A percentile compares a stretch with the other conserved stretches of the same genome.
Evolutionary conservation across 306 rosid species (phyloP).

Genomic region (Lithocarpus polystachyus): DNA sequence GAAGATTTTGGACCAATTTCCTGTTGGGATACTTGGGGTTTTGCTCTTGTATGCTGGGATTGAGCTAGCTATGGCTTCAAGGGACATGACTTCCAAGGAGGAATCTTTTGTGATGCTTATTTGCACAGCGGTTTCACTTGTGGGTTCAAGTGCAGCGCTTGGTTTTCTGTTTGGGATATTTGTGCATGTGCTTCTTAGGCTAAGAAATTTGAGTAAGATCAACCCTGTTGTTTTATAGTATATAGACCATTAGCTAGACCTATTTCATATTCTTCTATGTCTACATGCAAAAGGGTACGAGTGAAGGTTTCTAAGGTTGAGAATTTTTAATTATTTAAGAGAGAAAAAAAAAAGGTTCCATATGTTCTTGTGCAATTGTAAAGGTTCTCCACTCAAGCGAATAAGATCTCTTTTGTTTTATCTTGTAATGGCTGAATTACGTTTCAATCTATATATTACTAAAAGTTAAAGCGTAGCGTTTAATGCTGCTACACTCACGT

Average conservation of each 20-base stretch:
- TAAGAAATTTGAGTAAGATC: constrained; percentile 35
- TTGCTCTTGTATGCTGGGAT: constrained; percentile 66
- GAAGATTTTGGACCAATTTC: constrained; percentile 46
- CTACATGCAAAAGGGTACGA: too few species aligned
- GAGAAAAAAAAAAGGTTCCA: too few species aligned
- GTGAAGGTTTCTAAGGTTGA: too few species aligned
- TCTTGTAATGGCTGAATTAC: too few species aligned
- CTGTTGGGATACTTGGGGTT: constrained; percentile 69
- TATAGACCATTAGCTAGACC: background rate
- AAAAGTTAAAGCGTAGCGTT: too few species aligned
- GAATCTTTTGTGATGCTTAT: constrained; percentile 63
- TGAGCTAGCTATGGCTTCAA: constrained; percentile 68
- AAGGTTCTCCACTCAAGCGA: too few species aligned
- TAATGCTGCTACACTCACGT: too few species aligned
- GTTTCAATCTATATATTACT: too few species aligned
- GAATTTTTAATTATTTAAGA: too few species aligned
- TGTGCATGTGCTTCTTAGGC: constrained; percentile 34
- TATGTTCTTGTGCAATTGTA: too few species aligned
- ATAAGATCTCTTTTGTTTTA: too few species aligned
- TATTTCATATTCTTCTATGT: too few species aligned
- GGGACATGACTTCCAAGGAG: constrained; percentile 63
- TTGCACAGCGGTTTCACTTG: constrained; percentile 53
- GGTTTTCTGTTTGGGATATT: constrained; percentile 59
- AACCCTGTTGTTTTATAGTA: constrained; percentile 7
- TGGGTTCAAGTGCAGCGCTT: constrained; percentile 67